A percentile compares a stretch with the other conserved stretches of the same genome.
Evolutionary conservation across 2,329 filamentous ascomycete species (phyloP).

Genomic region (Juglanconis sp.): DNA sequence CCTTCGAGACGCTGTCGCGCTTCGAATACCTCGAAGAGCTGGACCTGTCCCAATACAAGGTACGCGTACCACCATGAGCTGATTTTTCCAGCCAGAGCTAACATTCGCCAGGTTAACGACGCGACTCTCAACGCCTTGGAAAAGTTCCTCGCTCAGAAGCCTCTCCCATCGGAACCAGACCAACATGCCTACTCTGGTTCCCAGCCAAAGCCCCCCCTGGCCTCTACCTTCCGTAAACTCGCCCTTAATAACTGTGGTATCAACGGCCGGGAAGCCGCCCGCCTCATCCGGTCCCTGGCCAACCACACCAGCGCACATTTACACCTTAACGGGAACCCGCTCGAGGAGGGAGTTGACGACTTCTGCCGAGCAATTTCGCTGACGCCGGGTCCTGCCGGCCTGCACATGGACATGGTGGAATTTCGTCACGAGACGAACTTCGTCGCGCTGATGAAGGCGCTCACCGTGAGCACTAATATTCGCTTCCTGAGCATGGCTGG

Average conservation of each 20-base stretch:
- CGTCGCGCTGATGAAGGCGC: constrained; percentile 45
- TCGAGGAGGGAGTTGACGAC: constrained; percentile 51
- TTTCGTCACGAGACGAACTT: constrained; percentile 51
- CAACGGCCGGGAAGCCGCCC: constrained; percentile 46
- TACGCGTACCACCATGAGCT: constrained; percentile 26
- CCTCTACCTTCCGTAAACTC: constrained; percentile 42
- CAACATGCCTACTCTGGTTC: not conserved
- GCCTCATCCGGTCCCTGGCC: constrained; percentile 49
- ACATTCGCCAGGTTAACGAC: constrained; percentile 40
- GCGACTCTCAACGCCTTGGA: constrained; percentile 46
- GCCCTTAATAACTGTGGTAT: constrained; percentile 51
- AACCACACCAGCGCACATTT: constrained; percentile 45
- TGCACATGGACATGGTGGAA: constrained; percentile 57
- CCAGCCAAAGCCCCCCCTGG: constrained; percentile 8
- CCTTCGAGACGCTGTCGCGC: constrained; percentile 38
- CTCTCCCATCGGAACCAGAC: constrained; percentile 4
- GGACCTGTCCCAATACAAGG: constrained; percentile 53
- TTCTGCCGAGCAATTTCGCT: constrained; percentile 45
- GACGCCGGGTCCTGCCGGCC: constrained; percentile 45
- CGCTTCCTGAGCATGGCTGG: constrained; percentile 52
- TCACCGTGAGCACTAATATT: constrained; percentile 49
- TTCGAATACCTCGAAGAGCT: constrained; percentile 50
- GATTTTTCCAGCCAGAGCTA: not conserved
- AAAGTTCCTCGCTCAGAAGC: constrained; percentile 35
- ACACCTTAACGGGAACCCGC: constrained; percentile 48